Percentiles rank a stretch among this genome's conserved stretches.
Conservation (phyloP, 805 yeast genomes). For the Suhomyces prunicola region DNA sequence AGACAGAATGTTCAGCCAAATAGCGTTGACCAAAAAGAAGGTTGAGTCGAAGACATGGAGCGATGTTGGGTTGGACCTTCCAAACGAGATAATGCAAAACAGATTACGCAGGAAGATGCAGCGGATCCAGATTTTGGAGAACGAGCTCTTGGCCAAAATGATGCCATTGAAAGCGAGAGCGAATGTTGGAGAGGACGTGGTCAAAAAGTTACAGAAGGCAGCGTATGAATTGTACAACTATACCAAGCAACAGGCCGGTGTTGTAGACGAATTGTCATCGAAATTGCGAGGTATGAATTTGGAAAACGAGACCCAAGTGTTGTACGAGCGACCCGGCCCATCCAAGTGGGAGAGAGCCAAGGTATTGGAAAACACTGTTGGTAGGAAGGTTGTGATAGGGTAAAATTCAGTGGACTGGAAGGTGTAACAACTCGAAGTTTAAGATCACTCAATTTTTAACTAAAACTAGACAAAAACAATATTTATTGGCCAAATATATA, state of each 20-base stretch:
- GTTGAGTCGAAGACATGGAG: constrained; percentile 10
- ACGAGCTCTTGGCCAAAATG: constrained; percentile 21
- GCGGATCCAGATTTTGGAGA: constrained; percentile 20
- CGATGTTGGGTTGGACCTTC: constrained; percentile 30
- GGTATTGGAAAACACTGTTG: neutral
- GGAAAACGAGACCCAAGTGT: neutral
- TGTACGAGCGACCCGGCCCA: neutral
- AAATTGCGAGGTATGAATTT: neutral
- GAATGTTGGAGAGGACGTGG: constrained; percentile 13
- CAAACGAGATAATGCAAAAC: constrained; percentile 22
- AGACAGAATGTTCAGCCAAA: constrained; percentile 26
- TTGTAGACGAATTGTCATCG: constrained; percentile 11
- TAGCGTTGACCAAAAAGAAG: constrained; percentile 16
- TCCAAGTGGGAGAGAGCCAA: neutral
- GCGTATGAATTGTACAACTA: constrained; percentile 26
- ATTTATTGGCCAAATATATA: no score
- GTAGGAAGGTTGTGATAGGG: neutral
- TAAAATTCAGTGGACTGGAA: no score
- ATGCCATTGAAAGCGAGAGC: constrained; percentile 33
- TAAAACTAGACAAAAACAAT: no score
- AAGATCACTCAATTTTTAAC: no score
- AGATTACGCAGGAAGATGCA: constrained; percentile 26
- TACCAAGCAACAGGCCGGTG: constrained; percentile 11
- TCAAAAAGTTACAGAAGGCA: constrained; percentile 26
- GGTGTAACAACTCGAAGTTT: no score